Evolutionary conservation across 257 asterid species (phyloP), one percentile per base, ranked within the genome.

Genomic region (Paulownia fortunei): DNA sequence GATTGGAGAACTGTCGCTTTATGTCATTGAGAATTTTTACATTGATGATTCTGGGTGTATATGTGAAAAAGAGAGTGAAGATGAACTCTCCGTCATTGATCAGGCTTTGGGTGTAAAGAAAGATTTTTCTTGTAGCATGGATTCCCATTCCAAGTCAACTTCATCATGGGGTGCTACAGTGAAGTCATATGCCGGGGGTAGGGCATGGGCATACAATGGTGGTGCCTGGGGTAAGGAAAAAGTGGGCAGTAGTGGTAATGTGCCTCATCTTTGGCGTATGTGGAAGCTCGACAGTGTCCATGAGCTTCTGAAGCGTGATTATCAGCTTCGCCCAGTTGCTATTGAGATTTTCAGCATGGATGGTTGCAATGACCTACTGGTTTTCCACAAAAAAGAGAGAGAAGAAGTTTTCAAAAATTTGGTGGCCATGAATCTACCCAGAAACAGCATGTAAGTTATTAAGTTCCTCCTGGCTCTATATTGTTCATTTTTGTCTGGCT

Each of bases 191-290:
- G 84, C 87, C 61, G 97, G 97, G 74, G 99, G 97, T 68, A 87
- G 98, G 86, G 99, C 99, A 71, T 96, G 98, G 99, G 99, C 98
- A 18, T 96, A 90, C 67, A 96, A 86, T 85, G 99, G 99, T 79
- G 99, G 99, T 75, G 98, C 98, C 32, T 96, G 99, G 99, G 99
- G 99, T 26, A 96, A 90, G 90, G 99, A 96, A 86, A 96, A 88
- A 81, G 88, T 90, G 77, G 89, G 89, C 72, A 85, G 84, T 76
- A 86, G 90, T 76, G 87, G 98, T 39, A 91, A 87, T 78, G 94
- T 88, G 75, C 98, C 99, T 79, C 99, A 96, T 89, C 98, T 83
- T 76, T 96, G 99, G 97, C 94, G 84, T 62, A 96, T 96, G 95
- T 96, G 99, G 99, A 96, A 93, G 90, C 99, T 96, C 61, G 89